Evolutionary conservation across 2,329 filamentous ascomycete genomes (phyloP), one percentile per base, ranked within the genome.

Genomic region (Nannizzia gypsea): DNA sequence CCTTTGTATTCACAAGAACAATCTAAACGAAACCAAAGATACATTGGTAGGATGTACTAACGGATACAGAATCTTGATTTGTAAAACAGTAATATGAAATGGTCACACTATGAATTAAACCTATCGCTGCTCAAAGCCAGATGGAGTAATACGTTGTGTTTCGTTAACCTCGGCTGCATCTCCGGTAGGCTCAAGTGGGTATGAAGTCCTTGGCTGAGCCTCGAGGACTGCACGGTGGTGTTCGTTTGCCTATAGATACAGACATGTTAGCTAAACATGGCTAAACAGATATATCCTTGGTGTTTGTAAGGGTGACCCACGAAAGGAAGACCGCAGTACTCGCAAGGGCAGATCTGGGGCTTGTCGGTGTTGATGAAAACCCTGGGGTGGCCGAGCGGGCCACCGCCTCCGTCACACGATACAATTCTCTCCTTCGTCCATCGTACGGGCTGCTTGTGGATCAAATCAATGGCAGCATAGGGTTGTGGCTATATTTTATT

Each of bases 341-440:
- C 86, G 80, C 93, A 99, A 72, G 80, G 80, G 75, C 84, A 83
- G 69, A 99, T 96, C 79, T 97, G 86, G 48, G 93, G 89, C 81
- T 96, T 97, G 77, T 99, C 93, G 66, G 88, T 86, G 77, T 99
- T 99, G 83, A 99, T 99, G 74, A 90, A 99, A 76, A 99, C 87
- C 70, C 84, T 83, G 56, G 93, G 93, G 74, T 99, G 93, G 48
- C 93, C 93, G 59, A 89, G 78, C 34, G 91, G 87, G 52, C 92
- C 93, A 66, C 91, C 91, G 61, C 92, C 93, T 61, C 93, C 93
- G 69, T 97, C 91, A 72, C 93, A 99, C 50, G 85, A 85, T 57
- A 95, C 92, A 56, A 88, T 76, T 63, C 85, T 83, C 64, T 89
- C 82, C 72, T 96, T 86, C 62, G 86, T 89, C 92, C 93, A 99